A percentile compares a stretch with the other conserved stretches of the same genome.
These are phyloP conservation scores for Liriodendron chinense DNA, from an alignment of 164 flowering plant genomes.

Conservation along the genomic window DNA sequence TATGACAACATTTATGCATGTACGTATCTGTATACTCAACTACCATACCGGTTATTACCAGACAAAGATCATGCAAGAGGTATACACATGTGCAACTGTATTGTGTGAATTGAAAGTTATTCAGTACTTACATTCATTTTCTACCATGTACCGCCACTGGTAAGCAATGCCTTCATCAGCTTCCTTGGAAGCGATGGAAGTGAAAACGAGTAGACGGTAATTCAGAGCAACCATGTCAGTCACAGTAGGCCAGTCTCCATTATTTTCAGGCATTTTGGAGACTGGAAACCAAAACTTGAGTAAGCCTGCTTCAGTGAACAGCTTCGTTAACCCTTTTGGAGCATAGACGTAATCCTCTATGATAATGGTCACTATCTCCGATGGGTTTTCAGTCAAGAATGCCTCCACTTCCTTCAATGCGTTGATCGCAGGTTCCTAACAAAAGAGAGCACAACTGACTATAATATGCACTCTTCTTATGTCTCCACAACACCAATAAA, in stretches of 20 bases:
- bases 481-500: background rate
- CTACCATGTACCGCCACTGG: constrained; percentile 92
- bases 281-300: constrained; percentile 89
- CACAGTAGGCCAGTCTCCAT: constrained; percentile 93
- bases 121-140: constrained; percentile 77
- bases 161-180: constrained; percentile 88
- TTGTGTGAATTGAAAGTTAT: constrained; percentile 8
- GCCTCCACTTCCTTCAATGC: constrained; percentile 92
- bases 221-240: constrained; percentile 72
- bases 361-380: constrained; percentile 87
- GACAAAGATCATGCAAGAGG: background rate
- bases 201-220: constrained; percentile 81
- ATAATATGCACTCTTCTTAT: background rate
- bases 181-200: constrained; percentile 87
- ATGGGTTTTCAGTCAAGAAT: constrained; percentile 65
- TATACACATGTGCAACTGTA: constrained; percentile 44
- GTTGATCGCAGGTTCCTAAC: constrained; percentile 86
- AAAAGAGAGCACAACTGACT: background rate
- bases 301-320: constrained; percentile 77
- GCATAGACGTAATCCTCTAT: constrained; percentile 95
- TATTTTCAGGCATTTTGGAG: constrained; percentile 81
- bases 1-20: background rate
- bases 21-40: background rate
- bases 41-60: background rate
- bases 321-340: constrained; percentile 77